Conservation (phyloP, 148 eudicot species). For the Camellia japonica region DNA sequence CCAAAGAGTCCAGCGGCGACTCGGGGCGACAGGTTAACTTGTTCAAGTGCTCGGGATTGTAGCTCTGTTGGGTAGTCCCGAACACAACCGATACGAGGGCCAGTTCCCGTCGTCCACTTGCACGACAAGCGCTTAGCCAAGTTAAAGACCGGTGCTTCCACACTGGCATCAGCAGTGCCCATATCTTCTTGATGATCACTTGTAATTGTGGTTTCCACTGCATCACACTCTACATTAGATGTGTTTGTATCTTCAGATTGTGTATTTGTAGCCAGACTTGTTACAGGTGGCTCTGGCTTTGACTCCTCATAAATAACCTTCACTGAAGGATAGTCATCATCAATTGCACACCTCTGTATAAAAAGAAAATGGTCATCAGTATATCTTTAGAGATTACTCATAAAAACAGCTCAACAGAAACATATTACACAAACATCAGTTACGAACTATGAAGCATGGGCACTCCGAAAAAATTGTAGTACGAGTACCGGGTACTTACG, state of each 20-base stretch:
- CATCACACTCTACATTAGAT: not conserved
- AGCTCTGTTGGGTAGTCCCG: constrained; percentile 76
- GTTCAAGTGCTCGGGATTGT: constrained; percentile 76
- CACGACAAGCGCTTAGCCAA: constrained; percentile 60
- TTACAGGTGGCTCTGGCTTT: constrained; percentile 18
- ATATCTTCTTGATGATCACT: constrained; percentile 10
- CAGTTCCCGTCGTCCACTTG: constrained; percentile 76
- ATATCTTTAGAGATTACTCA: too few species aligned
- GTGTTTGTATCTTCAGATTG: constrained; percentile 11
- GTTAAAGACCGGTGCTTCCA: constrained; percentile 27
- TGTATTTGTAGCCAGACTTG: constrained; percentile 3
- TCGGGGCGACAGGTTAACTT: constrained; percentile 86
- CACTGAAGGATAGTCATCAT: constrained; percentile 43
- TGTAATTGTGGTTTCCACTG: not conserved
- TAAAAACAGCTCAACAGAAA: too few species aligned
- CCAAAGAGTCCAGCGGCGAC: constrained; percentile 12
- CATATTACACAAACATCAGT: too few species aligned
- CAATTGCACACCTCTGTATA: constrained; percentile 56
- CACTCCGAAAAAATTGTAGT: too few species aligned
- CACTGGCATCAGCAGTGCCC: not conserved
- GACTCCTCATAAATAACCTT: constrained; percentile 40
- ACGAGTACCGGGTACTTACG: too few species aligned
- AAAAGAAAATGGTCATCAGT: not conserved
- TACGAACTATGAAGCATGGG: too few species aligned
- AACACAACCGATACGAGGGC: constrained; percentile 81